Evolutionary conservation across 176 grass and related monocot species (phyloP), one percentile per base, ranked within the genome.

Genomic region (Aechmea fasciata): DNA sequence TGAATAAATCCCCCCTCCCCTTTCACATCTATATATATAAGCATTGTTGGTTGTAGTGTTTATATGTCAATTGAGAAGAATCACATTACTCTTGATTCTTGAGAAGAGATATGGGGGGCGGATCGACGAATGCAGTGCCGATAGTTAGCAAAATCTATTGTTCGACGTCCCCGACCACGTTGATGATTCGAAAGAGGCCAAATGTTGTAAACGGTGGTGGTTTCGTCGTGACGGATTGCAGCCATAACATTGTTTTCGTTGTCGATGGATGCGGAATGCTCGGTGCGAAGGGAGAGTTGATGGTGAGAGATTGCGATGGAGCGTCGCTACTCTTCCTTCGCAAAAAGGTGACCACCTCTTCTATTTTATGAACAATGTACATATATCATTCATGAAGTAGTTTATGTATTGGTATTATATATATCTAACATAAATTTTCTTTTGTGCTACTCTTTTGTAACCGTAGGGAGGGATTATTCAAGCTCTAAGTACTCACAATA

Each of bases 141-240:
- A 75, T 99, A 52, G 73, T 99, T 64, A 99, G 89, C 79, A 99
- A 99, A 75, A 72, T 87, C 20, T 99, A 81, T 62, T 99, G 94
- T 71, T 88, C 79, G 29, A 53, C 84, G 24, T 72, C 74, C 28
- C 74, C 74, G 17, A 65, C 67, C 11, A 65, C 68, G 0, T 67
- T 99, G 75, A 82, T 85, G 79, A 87, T 99, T 26, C 87, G 89
- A 73, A 83, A 70, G 55, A 74, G 94, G 48, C 89, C 94, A 15
- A 63, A 52, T 13, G 77, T 83, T 0, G 77, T 93, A 51, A 93
- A 85, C 12, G 94, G 94, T 1, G 94, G 94, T 26, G 87, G 94
- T n/a, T 85, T 99, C 57, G 87, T 93, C 48, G 86, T 90, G 71
- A 85, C 83, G 22, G 84, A 90, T 71, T 50, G 65, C 62, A 64